Base-by-base conservation (phyloP, 116 monocot species). In the Cymodocea nodosa region DNA sequence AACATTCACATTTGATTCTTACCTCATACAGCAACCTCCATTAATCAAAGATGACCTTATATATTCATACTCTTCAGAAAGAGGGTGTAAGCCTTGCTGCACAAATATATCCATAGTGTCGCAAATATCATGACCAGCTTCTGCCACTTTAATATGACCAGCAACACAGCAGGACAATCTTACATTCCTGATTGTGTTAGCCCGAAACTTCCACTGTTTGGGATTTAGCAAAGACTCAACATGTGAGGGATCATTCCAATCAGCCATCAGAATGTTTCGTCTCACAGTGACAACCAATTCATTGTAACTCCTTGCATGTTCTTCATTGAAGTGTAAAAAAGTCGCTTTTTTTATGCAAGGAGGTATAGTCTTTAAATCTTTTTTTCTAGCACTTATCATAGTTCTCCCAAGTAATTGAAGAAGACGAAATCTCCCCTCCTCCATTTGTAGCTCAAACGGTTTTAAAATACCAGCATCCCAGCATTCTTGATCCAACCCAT, bases 231-330 rank as follows among this genome's bases (percentile, higher is more conserved):
- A 88, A 65, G 97, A 97, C 76, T 97, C 97, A 68, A 91, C 85
- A 80, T 97, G 97, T 71, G 97, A 91, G 68, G 97, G 97, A 80
- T 97, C 97, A 80, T 97, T 97, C 97, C 97, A 97, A 52, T 97
- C 97, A 35, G 97, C 97, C 83, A 90, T 87, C 61, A 97, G 72
- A 60, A 97, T 97, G 73, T 97, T 97, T 23, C 97, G 83, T 20
- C 91, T 73, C 17, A 91, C 85, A 65, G 97, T 97, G 52, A 78
- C 74, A 44, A 80, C 91, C 17, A 97, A 76, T 76, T 97, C 97
- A 79, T 97, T 97, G 63, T 97, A 97, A 73, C 87, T 90, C 72
- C 69, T 80, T 50, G 91, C 91, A 69, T 97, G 97, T 54, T 81
- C 83, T 64, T 79, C 81, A 67, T 62, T 90, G 44, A 97, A 97